phyloP scores from a whole-genome alignment of 177 flowering plant species.

The Vitis hybrid region DNA sequence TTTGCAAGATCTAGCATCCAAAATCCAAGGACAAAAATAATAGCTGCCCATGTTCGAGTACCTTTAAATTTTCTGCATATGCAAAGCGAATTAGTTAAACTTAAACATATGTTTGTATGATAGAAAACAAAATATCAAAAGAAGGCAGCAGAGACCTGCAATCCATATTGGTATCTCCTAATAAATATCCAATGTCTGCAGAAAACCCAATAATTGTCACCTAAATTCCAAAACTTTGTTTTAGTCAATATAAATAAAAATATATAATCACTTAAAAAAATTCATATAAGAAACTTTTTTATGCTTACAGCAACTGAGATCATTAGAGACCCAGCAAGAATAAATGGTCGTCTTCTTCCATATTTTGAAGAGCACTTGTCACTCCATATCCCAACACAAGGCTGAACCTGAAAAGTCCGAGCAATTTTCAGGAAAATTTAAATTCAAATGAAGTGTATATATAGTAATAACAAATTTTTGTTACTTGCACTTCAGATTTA shows the following conservation, averaged over 20 bases:
- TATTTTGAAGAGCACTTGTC: constrained; percentile 95
- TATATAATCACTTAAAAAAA: constrained; percentile 6
- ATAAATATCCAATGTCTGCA: constrained; percentile 96
- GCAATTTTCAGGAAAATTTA: not conserved
- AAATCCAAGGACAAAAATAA: constrained; percentile 87
- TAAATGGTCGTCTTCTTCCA: constrained; percentile 96
- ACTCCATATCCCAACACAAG: constrained; percentile 99
- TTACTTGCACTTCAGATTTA: too few species aligned
- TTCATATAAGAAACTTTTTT: constrained; percentile 1
- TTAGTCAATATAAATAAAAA: constrained; percentile 28
- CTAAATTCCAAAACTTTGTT: constrained; percentile 48
- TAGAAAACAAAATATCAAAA: constrained; percentile 1
- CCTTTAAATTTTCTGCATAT: constrained; percentile 83
- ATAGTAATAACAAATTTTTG: too few species aligned
- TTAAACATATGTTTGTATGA: not conserved
- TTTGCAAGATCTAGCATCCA: constrained; percentile 99
- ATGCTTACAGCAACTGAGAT: constrained; percentile 81
- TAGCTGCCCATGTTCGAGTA: constrained; percentile 86
- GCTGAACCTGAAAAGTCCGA: constrained; percentile 79
- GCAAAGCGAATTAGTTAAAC: constrained; percentile 16
- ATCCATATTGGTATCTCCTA: constrained; percentile 88
- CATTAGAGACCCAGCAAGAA: constrained; percentile 86
- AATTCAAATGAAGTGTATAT: too few species aligned
- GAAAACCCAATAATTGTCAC: constrained; percentile 97
- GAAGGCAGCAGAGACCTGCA: constrained; percentile 65